phyloP scores from a whole-genome alignment of 257 asterid genomes.

The Nicotiana otophora region DNA sequence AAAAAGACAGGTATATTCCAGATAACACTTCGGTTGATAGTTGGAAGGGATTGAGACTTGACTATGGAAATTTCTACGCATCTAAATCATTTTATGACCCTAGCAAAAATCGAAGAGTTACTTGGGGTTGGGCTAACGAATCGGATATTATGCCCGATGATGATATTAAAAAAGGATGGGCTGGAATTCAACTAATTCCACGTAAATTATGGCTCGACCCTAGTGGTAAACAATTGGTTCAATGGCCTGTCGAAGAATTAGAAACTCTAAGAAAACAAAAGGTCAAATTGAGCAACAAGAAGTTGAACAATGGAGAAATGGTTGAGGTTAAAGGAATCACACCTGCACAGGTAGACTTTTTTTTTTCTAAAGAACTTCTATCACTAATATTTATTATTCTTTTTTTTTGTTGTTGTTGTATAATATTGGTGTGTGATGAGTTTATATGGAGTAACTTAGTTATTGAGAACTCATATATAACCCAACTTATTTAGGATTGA shows the following conservation, averaged over 20 bases:
- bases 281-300: constrained; percentile 13
- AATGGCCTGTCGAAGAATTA: constrained; percentile 50
- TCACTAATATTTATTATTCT: too few relatives aligned
- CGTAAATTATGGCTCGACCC: constrained; percentile 37
- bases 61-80: constrained; percentile 50
- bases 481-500: too few relatives aligned
- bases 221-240: constrained; percentile 40
- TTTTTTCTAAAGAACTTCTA: too few relatives aligned
- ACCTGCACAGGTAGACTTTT: constrained; percentile 29
- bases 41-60: too few relatives aligned
- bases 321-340: constrained; percentile 38
- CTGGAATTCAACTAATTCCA: constrained; percentile 48
- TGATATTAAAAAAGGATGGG: constrained; percentile 43
- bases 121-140: constrained; percentile 56
- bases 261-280: constrained; percentile 29
- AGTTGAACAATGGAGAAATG: constrained; percentile 20
- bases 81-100: constrained; percentile 46
- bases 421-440: too few relatives aligned
- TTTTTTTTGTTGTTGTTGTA: too few relatives aligned
- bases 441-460: too few relatives aligned
- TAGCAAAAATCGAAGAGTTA: constrained; percentile 31
- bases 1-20: too few relatives aligned
- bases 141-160: constrained; percentile 22
- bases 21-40: too few relatives aligned
- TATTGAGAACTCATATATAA: too few relatives aligned